Evolutionary conservation across 345 rosid species (phyloP), one percentile per base, ranked within the genome.

Genomic region (Rhizophora mangle): DNA sequence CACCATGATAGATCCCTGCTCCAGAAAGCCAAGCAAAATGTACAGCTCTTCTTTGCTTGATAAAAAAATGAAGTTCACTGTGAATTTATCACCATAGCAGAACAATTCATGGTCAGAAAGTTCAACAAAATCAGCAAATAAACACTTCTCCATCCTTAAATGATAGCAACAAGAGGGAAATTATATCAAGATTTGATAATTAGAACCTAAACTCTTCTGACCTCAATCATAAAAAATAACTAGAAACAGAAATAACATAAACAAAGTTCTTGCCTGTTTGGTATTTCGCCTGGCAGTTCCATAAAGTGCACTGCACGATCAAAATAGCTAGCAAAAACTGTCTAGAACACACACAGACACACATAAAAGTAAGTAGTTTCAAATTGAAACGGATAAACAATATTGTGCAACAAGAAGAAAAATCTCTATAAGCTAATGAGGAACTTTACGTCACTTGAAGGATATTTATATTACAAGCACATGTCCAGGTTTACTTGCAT

Each of bases 21-120:
- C 99, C 97, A 65, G 99, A 92, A 80, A 95, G 96, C 99, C 99
- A 95, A 21, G 99, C 96, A 77, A 95, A 95, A 85, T 95, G 97
- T 67, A 89, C 85, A 13, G 99, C 97, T 86, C 99, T 83, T 82
- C 97, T 84, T 83, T 95, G 99, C 85, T 95, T 92, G 85, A 95
- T 90, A 80, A 79, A 95, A 86, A 95, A 95, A 83, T 86, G 97
- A 68, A 95, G 82, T 78, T 92, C 99, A 80, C 99, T 95, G 86
- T 63, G 68, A 79, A 64, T 26, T 63, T 2, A 67, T 57, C 52
- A 20, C 39, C 73, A 70, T 27, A 64, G 64, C 62, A 67, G 49
- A 60, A 68, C 60, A 54, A 3, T 2, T 58, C 32, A 29, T 31
- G 26, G 27, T 74, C 63, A 70, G 72, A 63, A 80, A 67, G 63